Evolutionary conservation across 169 alveolate species (phyloP), one percentile per base, ranked within the genome.

Genomic region (Plasmodium vinckei): DNA sequence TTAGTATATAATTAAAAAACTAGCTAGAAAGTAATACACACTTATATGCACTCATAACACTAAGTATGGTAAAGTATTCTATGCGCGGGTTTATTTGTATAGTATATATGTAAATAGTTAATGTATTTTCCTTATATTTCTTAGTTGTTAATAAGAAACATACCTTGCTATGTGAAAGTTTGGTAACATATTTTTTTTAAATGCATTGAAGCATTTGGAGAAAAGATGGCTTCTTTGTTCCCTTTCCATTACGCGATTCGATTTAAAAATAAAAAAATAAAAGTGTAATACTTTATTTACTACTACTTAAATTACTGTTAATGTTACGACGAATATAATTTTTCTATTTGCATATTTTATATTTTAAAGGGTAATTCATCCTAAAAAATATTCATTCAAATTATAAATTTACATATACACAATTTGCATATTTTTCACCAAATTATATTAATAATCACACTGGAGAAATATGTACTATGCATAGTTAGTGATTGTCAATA

Each of bases 111-210:
- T 33, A 33, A 5, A 33, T 33, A 33, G 42, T 4, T 33, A 33
- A 33, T 33, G 42, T 4, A 3, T 33, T 33, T 33, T 2, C 42
- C 42, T 33, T 33, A 33, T 33, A 33, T 33, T 33, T 1, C 7
- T 33, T 33, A 33, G 42, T 33, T 33, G 27, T 61, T 10, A 59
- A 71, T 23, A 46, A 42, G 9, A 57, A 72, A 72, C 51, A 65
- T 79, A 79, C 89, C 72, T 64, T 79, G 89, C 59, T 67, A 79
- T 56, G n/a, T 33, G 71, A 53, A 79, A 17, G 51, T 59, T 64
- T 79, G 89, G 89, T 2, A 65, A 61, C 54, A 79, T 51, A 70
- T 56, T 79, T 4, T 10, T 67, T 67, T 79, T 79, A 33, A 79
- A 54, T 54, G 61, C 39, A 65, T 67, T 79, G 44, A 65, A 79